A percentile compares a stretch with the other conserved stretches of the same genome.
Evolutionary conservation across 2,329 filamentous ascomycete genomes (phyloP).

Genomic region (Clarireedia monteithiana): DNA sequence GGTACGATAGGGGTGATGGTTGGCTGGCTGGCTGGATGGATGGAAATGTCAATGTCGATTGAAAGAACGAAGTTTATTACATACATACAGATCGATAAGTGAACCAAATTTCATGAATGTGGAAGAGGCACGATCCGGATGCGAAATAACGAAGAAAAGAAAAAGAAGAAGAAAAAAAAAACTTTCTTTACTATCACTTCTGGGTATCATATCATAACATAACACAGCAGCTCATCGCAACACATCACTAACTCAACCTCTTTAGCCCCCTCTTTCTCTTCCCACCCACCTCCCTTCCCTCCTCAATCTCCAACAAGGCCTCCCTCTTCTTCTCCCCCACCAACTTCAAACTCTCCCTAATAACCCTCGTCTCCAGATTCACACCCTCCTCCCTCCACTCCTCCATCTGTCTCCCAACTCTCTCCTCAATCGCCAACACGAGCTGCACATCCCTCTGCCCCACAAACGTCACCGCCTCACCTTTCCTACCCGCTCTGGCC

Average conservation of each 20-base stretch:
- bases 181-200: neutral
- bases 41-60: too few species aligned
- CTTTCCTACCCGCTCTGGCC: conserved; percentile 78
- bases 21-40: too few species aligned
- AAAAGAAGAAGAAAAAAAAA: neutral
- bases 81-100: too few species aligned
- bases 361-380: conserved; percentile 83
- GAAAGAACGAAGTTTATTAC: too few species aligned
- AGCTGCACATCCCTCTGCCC: conserved; percentile 90
- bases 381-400: conserved; percentile 86
- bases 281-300: conserved; percentile 85
- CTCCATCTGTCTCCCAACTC: conserved; percentile 73
- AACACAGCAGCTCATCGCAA: neutral
- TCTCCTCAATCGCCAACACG: conserved; percentile 79
- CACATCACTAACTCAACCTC: conserved; percentile 32
- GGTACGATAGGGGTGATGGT: too few species aligned
- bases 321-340: conserved; percentile 93
- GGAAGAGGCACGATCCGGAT: too few species aligned
- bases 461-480: conserved; percentile 79
- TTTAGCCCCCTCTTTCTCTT: conserved; percentile 60
- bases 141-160: too few species aligned
- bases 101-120: too few species aligned
- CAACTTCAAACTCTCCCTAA: conserved; percentile 76
- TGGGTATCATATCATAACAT: neutral
- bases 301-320: conserved; percentile 83